Evolutionary conservation across 768 basidiomycete species (phyloP), one percentile per base, ranked within the genome.

Genomic region (Dictyophora rubrovolvata): DNA sequence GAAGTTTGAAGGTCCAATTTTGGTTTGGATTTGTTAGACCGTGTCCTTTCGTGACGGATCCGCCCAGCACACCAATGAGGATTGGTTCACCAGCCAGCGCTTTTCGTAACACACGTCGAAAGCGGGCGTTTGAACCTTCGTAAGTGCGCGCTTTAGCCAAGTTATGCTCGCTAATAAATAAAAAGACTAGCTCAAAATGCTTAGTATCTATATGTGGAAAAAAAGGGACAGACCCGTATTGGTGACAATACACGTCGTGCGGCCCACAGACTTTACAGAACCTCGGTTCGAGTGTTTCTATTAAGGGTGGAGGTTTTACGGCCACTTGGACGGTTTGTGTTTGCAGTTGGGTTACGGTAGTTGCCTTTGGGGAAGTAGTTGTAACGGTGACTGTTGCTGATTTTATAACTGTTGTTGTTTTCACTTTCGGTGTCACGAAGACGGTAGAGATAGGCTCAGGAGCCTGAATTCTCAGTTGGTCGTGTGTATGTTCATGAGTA

Each of bases 41-140:
- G 12, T 62, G 61, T 5, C 61, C 61, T 48, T 53, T 53, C 18
- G 57, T 48, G 14, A 62, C 61, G 2, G 55, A 58, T 28, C 57
- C 61, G 5, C 58, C 50, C 34, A 62, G 51, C 12, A 62, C 33
- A 8, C 61, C 59, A 23, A 60, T 55, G 23, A 18, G 59, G 16
- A 49, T 57, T 7, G 61, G 51, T 23, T 51, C 20, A 34, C 34
- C 61, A 2, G 56, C 55, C 11, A 22, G 48, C 21, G 61, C 59
- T 21, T 58, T 57, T n/a, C 20, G 14, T 21, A 61, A 42, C 16
- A 59, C 60, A 35, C 60, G 56, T 42, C 55, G 33, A 18, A 62
- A 55, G 28, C 61, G 61, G 17, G 61, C 58, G 37, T 62, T 62
- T 22, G 61, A 35, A 21, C 61, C 61, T 57, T 62, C 61, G 33